Evolutionary conservation across 2,329 filamentous ascomycete species (phyloP), one percentile per base, ranked within the genome.

Genomic region (Fusarium kyushuense): DNA sequence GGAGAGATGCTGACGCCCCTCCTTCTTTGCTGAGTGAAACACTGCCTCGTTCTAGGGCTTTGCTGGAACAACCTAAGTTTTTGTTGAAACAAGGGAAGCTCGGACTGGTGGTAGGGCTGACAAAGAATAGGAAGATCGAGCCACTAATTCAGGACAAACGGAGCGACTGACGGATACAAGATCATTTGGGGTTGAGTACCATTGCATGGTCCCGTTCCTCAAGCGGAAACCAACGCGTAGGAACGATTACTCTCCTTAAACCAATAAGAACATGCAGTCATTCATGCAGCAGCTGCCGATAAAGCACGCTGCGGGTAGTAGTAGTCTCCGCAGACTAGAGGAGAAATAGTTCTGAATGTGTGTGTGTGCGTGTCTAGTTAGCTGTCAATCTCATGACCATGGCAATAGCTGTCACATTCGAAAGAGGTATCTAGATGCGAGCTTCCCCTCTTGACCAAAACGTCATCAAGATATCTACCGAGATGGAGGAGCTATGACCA

Each of bases 351-450:
- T 21, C 16, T 36, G 21, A 29, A 25, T 25, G 35, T 33, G 23
- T 19, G n/a, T 36, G 21, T 19, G 41, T 25, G 35, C 25, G 23
- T 12, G 27, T 38, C 33, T 17, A 21, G 17, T 43, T 49, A 46
- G 33, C 54, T 58, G 54, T 42, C 29, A 46, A 41, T 25, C 58
- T 42, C 59, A 56, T 62, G 54, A 65, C 58, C 46, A 36, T 46
- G 21, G 11, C 14, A 25, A 56, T 47, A 48, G 47, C 16, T 27
- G 49, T 48, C 45, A 21, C n/a, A 29, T 62, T 62, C 67, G 12
- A 59, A 72, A 69, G 33, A 11, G 57, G 71, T 55, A 60, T 69
- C 64, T 71, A 72, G 58, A 72, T 29, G 71, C 71, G 67, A 71
- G 53, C n/a, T 54, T 33, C 21, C 48, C 19, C 17, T 41, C 35